Base-by-base conservation (phyloP, 2,329 filamentous ascomycete species). In the Fusarium sp. region DNA sequence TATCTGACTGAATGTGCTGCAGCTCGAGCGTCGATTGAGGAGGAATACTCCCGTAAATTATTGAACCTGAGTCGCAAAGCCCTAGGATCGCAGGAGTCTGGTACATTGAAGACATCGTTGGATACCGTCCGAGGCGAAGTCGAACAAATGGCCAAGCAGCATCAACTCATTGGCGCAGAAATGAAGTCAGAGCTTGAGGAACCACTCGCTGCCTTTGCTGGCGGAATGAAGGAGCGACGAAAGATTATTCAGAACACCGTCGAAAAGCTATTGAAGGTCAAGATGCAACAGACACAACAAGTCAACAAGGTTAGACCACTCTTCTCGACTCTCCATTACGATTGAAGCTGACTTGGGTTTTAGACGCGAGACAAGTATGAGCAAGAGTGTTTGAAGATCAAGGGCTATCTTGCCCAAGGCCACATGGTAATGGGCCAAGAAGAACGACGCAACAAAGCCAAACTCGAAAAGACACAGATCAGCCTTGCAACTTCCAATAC, bases 371-470 rank as follows among this genome's bases (percentile, higher is more conserved):
- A 99, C 83, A 92, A 92, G 55, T 99, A 97, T 80, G 96, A 99
- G 83, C 95, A 99, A 82, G 97, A 99, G 77, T 98, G 95, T 80
- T 87, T 99, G 48, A 96, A 97, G 81, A 98, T 99, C 81, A 99
- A 99, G 83, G 96, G 96, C 42, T 99, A 99, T 79, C 89, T 99
- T 9, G 96, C 97, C 8, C 96, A 99, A 82, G 96, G 96, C 15
- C 97, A 99, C 81, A 99, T 99, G 96, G 96, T 99, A 64, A 99
- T 99, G 96, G 96, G 96, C 19, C 96, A 99, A 77, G 96, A 99
- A 81, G 96, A 99, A 84, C 91, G 96, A 33, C 98, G 97, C 84
- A 99, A 99, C 83, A 99, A 99, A 84, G 95, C 95, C 27, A 98
- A 97, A 83, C 88, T 99, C 46, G 96, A 99, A 82, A 99, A 99